Evolutionary conservation across 1,284 basidiomycete genomes (phyloP), one percentile per base, ranked within the genome.

Genomic region (Malassezia pachydermatis): DNA sequence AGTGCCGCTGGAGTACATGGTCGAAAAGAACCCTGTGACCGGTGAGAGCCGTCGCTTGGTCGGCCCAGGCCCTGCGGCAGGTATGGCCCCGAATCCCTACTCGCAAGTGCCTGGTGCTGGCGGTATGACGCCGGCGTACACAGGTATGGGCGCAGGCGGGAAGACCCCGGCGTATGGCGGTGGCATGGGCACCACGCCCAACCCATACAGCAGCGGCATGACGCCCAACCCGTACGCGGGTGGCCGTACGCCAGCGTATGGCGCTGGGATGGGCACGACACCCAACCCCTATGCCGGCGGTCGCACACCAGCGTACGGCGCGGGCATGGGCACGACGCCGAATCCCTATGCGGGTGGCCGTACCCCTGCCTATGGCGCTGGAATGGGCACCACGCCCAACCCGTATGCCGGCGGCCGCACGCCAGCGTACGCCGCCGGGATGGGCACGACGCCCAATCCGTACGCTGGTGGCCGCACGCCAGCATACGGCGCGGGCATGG

Each of bases 1-100:
- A 8, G 82, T 96, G 52, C 83, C 84, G 40, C 84, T 89, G 63
- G 79, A 80, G 27, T 86, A 84, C 68, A 74, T 96, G 24, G 80
- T 81, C 58, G 79, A 84, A 55, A 80, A 84, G 75, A 75, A 82
- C 36, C 63, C 63, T 1, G 41, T 60, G 35, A 68, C 63, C 3
- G 64, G 65, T 28, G 53, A 54, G 43, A 62, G 62, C 42, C 57
- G 54, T 20, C 53, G 48, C 23, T 36, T 58, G 7, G 37, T 58
- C 19, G 48, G 48, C 8, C 46, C 45, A 4, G 50, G 54, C 22
- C 30, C 35, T 16, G 45, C 34, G 11, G 39, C 30, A 5, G 48
- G 38, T 32, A 28, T 43, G 45, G 27, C 33, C 25, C 37, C 32
- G 23, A 48, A 63, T 33, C 61, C 59, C 13, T 59, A 63, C 29